A percentile compares a stretch with the other conserved stretches of the same genome.
Evolutionary conservation across 371 early-diverging fungal species (phyloP).

Genomic region (Parasitella parasitica): DNA sequence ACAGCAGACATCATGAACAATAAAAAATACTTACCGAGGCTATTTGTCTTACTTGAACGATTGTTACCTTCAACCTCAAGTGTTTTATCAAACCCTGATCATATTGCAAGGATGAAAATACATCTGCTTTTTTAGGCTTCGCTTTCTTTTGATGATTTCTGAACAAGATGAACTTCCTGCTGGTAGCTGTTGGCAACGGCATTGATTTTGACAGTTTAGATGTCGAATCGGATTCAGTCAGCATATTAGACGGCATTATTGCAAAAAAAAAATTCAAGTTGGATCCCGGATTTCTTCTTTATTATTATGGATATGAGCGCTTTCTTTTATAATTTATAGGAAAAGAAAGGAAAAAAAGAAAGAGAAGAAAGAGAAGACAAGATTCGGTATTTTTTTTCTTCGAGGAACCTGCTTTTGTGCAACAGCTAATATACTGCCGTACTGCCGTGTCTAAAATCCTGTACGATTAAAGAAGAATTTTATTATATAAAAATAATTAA

Average conservation of each 20-base stretch:
- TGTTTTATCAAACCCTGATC: background rate
- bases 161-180: background rate
- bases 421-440: too few relatives aligned
- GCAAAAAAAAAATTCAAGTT: background rate
- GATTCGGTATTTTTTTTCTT: background rate
- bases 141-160: background rate
- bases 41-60: conserved; percentile 1
- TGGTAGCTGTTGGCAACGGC: background rate
- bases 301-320: background rate
- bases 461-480: too few relatives aligned
- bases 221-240: background rate
- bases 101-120: background rate
- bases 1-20: too few relatives aligned
- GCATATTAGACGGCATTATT: background rate
- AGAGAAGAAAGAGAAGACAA: background rate
- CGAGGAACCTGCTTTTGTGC: background rate
- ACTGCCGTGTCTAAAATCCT: too few relatives aligned
- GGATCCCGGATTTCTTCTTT: background rate
- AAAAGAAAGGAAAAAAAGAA: background rate
- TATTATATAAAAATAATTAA: too few relatives aligned
- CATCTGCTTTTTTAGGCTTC: background rate
- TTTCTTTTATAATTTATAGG: background rate
- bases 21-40: background rate
- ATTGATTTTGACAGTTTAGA: background rate
- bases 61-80: background rate